phyloP scores from a whole-genome alignment of 2,329 filamentous ascomycete genomes.

The Sclerotinia nivalis region DNA sequence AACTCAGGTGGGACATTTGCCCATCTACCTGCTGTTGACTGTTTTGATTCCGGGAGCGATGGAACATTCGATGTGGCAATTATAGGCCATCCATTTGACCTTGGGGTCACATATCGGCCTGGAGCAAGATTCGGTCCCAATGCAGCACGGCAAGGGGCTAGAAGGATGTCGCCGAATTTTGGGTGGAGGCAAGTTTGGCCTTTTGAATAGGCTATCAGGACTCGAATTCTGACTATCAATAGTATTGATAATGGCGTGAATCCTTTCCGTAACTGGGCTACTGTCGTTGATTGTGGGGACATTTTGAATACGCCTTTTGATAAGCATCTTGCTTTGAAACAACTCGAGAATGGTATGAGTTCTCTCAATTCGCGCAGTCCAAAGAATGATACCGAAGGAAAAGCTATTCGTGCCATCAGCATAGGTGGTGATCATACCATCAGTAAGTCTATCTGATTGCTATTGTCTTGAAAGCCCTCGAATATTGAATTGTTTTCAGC shows the following conservation, averaged over 20 bases:
- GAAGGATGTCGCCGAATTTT: conserved; percentile 32
- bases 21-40: conserved; percentile 37
- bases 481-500: conserved; percentile 27
- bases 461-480: background rate
- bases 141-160: conserved; percentile 36
- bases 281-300: conserved; percentile 39
- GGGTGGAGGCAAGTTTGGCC: conserved; percentile 36
- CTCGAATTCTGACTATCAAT: conserved; percentile 21
- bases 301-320: conserved; percentile 39
- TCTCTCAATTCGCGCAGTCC: conserved; percentile 32
- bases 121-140: conserved; percentile 40
- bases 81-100: conserved; percentile 40
- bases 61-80: conserved; percentile 40
- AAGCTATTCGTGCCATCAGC: conserved; percentile 36
- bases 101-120: conserved; percentile 38
- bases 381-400: conserved; percentile 34
- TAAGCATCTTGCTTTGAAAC: conserved; percentile 36
- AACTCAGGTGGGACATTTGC: conserved; percentile 34
- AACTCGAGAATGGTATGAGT: conserved; percentile 38
- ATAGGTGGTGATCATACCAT: conserved; percentile 41
- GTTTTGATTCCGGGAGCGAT: conserved; percentile 32
- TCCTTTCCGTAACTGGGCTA: conserved; percentile 38
- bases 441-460: conserved; percentile 27
- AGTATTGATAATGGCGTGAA: conserved; percentile 39
- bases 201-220: background rate